phyloP scores from a whole-genome alignment of 192 early-diverging fungal genomes.

The Mycoemilia scoparia region DNA sequence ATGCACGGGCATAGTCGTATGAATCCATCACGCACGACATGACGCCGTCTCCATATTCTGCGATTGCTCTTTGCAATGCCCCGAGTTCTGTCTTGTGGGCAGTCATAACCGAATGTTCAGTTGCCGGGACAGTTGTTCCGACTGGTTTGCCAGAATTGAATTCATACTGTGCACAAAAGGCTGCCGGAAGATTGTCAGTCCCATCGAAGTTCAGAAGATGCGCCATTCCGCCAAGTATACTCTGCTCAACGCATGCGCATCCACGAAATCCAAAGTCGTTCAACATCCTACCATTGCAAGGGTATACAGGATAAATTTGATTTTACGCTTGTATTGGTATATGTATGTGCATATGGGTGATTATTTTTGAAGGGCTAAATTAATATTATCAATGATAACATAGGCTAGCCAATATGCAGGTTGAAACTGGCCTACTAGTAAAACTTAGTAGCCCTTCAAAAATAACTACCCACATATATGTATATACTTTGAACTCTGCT shows the following conservation, averaged over 20 bases:
- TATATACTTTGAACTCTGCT: too few relatives aligned
- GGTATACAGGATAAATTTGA: not conserved
- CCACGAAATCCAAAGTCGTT: conserved; percentile 91
- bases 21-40: conserved; percentile 83
- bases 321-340: too few relatives aligned
- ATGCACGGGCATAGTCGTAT: conserved; percentile 62
- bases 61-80: conserved; percentile 48
- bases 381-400: too few relatives aligned
- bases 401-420: too few relatives aligned
- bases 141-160: conserved; percentile 58
- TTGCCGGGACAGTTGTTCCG: conserved; percentile 65
- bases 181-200: conserved; percentile 62
- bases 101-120: conserved; percentile 85
- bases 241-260: conserved; percentile 70
- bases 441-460: too few relatives aligned
- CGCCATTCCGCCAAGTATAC: conserved; percentile 65
- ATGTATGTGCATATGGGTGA: not conserved
- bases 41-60: conserved; percentile 48
- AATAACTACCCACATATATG: too few relatives aligned
- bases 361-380: too few relatives aligned
- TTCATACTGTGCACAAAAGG: conserved; percentile 56
- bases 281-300: conserved; percentile 35
- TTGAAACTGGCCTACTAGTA: too few relatives aligned
- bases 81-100: conserved; percentile 46
- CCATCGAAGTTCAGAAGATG: conserved; percentile 73